Percentiles rank a stretch among this genome's conserved stretches.
Conservation (phyloP, 257 asterid species). For the Fraxinus quadrangulata region DNA sequence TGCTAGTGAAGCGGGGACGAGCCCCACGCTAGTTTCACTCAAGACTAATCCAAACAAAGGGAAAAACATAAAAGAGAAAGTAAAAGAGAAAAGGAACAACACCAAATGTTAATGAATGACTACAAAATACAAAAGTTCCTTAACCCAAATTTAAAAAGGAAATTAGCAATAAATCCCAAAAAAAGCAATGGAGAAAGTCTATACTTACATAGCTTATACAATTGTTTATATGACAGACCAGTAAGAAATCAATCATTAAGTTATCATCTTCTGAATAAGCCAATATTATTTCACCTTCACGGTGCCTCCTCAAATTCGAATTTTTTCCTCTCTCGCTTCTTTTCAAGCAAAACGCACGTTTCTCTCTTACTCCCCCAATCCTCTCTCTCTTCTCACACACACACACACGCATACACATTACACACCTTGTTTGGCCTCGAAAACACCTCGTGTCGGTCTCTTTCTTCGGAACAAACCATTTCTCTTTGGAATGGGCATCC, state of each 20-base stretch:
- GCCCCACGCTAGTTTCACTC: not conserved
- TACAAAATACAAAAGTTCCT: constrained; percentile 21
- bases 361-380: constrained; percentile 44
- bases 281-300: constrained; percentile 25
- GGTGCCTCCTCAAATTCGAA: not conserved
- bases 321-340: constrained; percentile 43
- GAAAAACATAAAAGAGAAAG: not conserved
- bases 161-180: constrained; percentile 30
- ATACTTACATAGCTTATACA: not conserved
- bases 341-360: constrained; percentile 65
- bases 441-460: constrained; percentile 49
- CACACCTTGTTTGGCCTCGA: constrained; percentile 56
- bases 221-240: constrained; percentile 27
- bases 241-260: not conserved
- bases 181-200: constrained; percentile 17
- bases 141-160: constrained; percentile 33
- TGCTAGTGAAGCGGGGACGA: too few relatives aligned
- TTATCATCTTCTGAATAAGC: not conserved
- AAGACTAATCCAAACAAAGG: not conserved
- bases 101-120: not conserved
- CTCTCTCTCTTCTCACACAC: constrained; percentile 23
- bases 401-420: constrained; percentile 16
- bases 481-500: constrained; percentile 29
- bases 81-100: not conserved
- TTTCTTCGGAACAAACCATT: constrained; percentile 25